A percentile compares a stretch with the other conserved stretches of the same genome.
These are phyloP conservation scores for Neurospora sp. DNA, from an alignment of 495 filamentous ascomycete genomes.

Conservation along the genomic window DNA sequence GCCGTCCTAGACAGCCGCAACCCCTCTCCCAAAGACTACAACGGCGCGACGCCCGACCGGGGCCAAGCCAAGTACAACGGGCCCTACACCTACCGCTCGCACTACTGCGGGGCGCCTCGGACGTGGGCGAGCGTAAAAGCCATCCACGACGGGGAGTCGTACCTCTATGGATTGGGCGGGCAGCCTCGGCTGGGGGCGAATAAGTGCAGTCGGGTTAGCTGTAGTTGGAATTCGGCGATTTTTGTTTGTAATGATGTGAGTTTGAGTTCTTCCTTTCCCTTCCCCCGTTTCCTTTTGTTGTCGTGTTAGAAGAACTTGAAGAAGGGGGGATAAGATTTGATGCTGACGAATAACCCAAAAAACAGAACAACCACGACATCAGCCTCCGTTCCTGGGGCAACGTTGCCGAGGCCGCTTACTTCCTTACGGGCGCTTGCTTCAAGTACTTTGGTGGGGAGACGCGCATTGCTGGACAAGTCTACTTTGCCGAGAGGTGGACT, in stretches of 20 bases:
- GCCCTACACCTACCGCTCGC: neutral
- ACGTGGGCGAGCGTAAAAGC: neutral
- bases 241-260: neutral
- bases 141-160: neutral
- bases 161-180: fast-evolving
- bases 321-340: too few species aligned
- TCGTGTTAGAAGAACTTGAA: too few species aligned
- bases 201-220: neutral
- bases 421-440: neutral
- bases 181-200: neutral
- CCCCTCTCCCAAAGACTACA: too few species aligned
- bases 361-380: neutral
- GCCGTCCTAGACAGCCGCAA: neutral
- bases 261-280: too few species aligned
- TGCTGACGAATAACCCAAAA: too few species aligned
- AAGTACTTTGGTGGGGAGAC: neutral
- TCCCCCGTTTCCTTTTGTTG: too few species aligned
- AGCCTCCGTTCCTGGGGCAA: neutral
- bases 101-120: neutral
- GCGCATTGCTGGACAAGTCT: neutral
- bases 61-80: neutral
- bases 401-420: neutral
- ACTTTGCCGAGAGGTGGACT: neutral
- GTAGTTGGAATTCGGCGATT: neutral
- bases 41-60: neutral